Evolutionary conservation across 441 rosid species (phyloP).

Genomic region (Bocquillonia castaneifolia): DNA sequence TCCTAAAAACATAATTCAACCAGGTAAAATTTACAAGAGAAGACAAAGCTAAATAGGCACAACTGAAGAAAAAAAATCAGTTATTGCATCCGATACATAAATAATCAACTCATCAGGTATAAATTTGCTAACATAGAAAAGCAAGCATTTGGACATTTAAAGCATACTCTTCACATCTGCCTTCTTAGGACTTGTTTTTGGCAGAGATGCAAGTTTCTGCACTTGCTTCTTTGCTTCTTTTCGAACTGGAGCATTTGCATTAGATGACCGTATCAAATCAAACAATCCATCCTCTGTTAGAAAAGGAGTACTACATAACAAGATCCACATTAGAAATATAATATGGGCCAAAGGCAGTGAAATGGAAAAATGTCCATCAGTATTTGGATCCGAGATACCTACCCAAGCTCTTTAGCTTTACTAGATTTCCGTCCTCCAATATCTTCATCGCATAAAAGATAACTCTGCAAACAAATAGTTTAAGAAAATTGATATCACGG

Average conservation of each 20-base stretch:
- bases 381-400: slow-evolving; percentile 25
- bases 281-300: slow-evolving; percentile 90
- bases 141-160: neutral
- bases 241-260: slow-evolving; percentile 32
- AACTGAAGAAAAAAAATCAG: neutral
- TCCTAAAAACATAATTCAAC: slow-evolving; percentile 2
- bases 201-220: slow-evolving; percentile 37
- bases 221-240: slow-evolving; percentile 39
- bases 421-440: slow-evolving; percentile 79
- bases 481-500: slow-evolving; percentile 27
- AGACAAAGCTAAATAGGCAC: neutral
- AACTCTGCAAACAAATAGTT: slow-evolving; percentile 54
- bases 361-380: slow-evolving; percentile 17
- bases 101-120: neutral
- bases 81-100: neutral
- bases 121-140: neutral
- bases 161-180: slow-evolving; percentile 51
- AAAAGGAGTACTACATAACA: slow-evolving; percentile 55
- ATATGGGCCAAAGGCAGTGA: slow-evolving; percentile 18
- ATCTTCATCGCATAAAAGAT: slow-evolving; percentile 95
- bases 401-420: slow-evolving; percentile 96
- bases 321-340: slow-evolving; percentile 22
- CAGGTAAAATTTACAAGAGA: neutral
- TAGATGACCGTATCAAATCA: slow-evolving; percentile 70
- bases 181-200: slow-evolving; percentile 59